Conservation (phyloP, 495 filamentous ascomycete genomes). For the Lentithecium fluviatile region DNA sequence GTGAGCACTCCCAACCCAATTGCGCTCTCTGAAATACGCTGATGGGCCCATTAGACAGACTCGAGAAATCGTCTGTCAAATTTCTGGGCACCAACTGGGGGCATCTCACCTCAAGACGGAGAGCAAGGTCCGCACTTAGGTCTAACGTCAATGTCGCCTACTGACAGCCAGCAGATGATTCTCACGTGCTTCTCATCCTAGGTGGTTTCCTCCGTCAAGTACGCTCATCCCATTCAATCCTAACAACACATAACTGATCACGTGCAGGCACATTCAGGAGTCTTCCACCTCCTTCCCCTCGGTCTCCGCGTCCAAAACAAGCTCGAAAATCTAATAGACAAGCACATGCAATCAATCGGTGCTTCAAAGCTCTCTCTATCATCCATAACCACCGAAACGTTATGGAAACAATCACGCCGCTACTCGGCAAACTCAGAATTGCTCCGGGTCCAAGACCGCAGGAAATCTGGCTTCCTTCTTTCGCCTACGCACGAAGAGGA, state of each 20-base stretch:
- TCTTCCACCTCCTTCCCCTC: constrained; percentile 93
- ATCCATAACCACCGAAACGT: constrained; percentile 76
- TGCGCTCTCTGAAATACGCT: not conserved
- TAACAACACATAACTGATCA: constrained; percentile 37
- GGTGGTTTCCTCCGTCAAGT: constrained; percentile 73
- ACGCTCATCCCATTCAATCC: not conserved
- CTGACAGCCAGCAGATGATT: constrained; percentile 50
- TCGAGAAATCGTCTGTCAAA: constrained; percentile 63
- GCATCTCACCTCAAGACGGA: constrained; percentile 58
- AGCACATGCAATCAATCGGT: constrained; percentile 81
- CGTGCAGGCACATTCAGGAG: constrained; percentile 77
- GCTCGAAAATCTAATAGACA: constrained; percentile 78
- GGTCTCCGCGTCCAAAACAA: constrained; percentile 88
- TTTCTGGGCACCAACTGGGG: constrained; percentile 75
- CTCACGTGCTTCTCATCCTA: constrained; percentile 69
- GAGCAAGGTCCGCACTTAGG: constrained; percentile 40
- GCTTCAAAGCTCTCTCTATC: constrained; percentile 88
- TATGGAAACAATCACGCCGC: constrained; percentile 75
- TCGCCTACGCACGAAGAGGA: constrained; percentile 97
- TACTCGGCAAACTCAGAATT: constrained; percentile 66
- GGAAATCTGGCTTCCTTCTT: constrained; percentile 69
- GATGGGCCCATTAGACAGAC: constrained; percentile 48
- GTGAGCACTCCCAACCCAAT: constrained; percentile 3
- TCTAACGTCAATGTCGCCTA: not conserved
- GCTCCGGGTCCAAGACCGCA: constrained; percentile 78